Evolutionary conservation across 306 rosid species (phyloP).

Genomic region (Comarum palustre): DNA sequence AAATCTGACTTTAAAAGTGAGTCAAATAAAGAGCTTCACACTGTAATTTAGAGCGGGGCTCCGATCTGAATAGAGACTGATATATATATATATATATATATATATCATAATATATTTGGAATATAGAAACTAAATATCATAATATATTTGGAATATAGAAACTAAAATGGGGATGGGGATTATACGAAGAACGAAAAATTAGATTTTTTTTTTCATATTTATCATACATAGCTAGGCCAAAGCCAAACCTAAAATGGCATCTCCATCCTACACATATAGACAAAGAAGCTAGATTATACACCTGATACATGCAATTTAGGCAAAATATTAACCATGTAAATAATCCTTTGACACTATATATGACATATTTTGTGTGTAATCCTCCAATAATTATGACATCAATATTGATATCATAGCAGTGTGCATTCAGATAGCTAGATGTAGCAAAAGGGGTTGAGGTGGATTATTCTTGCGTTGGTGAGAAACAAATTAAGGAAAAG

Average conservation of each 20-base stretch:
- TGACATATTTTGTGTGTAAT: not conserved
- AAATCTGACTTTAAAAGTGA: too few relatives aligned
- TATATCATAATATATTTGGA: too few relatives aligned
- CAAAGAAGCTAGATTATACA: not conserved
- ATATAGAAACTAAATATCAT: too few relatives aligned
- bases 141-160: too few relatives aligned
- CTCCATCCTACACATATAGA: too few relatives aligned
- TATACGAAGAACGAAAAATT: not conserved
- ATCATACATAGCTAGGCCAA: not conserved
- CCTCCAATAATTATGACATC: not conserved
- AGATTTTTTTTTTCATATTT: too few relatives aligned
- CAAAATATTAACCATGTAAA: not conserved
- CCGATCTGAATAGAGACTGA: too few relatives aligned
- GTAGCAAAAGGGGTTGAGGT: conserved; percentile 27
- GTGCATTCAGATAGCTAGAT: not conserved
- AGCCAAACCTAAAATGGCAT: not conserved
- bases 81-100: too few relatives aligned
- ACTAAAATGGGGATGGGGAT: too few relatives aligned
- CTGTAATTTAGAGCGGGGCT: too few relatives aligned
- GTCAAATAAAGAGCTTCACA: too few relatives aligned
- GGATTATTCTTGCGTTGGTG: conserved; percentile 15
- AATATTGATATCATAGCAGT: not conserved
- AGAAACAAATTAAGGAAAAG: conserved; percentile 27
- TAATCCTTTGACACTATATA: not conserved
- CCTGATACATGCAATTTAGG: not conserved